Percentiles rank a stretch among this genome's conserved stretches.
Conservation (phyloP, 805 yeast genomes). For the Zygoascus biomembranicola region DNA sequence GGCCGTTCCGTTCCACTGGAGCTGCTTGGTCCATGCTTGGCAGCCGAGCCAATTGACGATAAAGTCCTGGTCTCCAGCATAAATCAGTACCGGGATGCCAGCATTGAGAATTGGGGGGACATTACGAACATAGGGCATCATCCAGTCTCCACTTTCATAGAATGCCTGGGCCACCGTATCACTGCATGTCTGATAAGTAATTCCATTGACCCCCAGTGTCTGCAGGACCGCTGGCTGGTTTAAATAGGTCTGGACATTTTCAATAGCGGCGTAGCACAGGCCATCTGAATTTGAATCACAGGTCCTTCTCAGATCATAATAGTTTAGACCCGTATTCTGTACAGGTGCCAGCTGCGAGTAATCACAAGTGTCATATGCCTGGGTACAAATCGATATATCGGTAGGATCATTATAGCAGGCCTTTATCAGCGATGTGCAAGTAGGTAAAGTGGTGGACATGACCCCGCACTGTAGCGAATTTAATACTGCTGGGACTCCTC, state of each 20-base stretch:
- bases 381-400: constrained; percentile 51
- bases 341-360: constrained; percentile 54
- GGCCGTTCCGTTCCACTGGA: constrained; percentile 55
- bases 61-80: constrained; percentile 92
- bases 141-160: constrained; percentile 52
- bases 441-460: constrained; percentile 54
- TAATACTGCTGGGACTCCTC: constrained; percentile 67
- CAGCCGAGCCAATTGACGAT: constrained; percentile 93
- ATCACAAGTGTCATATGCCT: constrained; percentile 80
- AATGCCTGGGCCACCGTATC: constrained; percentile 63
- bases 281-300: constrained; percentile 44
- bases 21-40: constrained; percentile 66
- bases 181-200: constrained; percentile 61
- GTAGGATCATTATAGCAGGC: constrained; percentile 48
- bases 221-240: constrained; percentile 46
- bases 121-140: constrained; percentile 51
- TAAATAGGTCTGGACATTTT: constrained; percentile 43
- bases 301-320: constrained; percentile 51
- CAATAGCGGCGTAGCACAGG: constrained; percentile 49
- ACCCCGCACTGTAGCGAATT: constrained; percentile 58
- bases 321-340: constrained; percentile 50
- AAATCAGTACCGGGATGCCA: constrained; percentile 71
- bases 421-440: constrained; percentile 55
- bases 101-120: constrained; percentile 55
- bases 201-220: constrained; percentile 47